These are phyloP conservation scores for Syncephalastrum sp. DNA, from an alignment of 371 early-diverging fungal genomes.

Conservation along the genomic window DNA sequence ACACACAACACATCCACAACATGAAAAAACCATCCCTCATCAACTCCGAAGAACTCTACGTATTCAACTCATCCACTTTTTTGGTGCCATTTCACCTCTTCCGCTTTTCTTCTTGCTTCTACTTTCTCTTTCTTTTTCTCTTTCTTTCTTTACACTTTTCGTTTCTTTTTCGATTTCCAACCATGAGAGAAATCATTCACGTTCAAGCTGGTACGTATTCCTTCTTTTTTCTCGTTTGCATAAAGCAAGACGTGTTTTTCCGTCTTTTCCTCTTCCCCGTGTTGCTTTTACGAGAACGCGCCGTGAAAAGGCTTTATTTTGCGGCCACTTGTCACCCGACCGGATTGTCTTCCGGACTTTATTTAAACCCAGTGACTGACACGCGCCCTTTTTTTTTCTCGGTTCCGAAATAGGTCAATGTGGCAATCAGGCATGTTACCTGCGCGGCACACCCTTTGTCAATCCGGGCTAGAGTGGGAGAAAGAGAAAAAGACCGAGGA, in stretches of 20 bases:
- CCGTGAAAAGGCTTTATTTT: not conserved
- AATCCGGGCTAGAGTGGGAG: not conserved
- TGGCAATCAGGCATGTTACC: slow-evolving; percentile 74
- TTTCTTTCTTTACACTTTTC: slow-evolving; percentile 3
- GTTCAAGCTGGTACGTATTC: slow-evolving; percentile 88
- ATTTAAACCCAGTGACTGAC: not conserved
- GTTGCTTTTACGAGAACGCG: not conserved
- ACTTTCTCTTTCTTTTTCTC: slow-evolving; percentile 12
- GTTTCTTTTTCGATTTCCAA: slow-evolving; percentile 6
- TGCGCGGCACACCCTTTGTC: not conserved
- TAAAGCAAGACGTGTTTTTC: slow-evolving; percentile 1
- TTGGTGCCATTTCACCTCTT: not conserved
- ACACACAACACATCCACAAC: no score
- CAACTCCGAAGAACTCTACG: no score
- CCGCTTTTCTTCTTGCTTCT: slow-evolving; percentile 12
- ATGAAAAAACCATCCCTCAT: no score
- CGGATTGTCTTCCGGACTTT: no score
- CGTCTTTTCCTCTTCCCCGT: not conserved
- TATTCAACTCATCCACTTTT: no score
- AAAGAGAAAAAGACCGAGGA: not conserved
- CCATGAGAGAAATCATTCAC: slow-evolving; percentile 99
- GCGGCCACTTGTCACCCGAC: no score
- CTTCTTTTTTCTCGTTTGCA: not conserved
- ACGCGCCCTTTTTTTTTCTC: not conserved
- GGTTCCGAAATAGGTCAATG: slow-evolving; percentile 63